phyloP scores from a whole-genome alignment of 371 early-diverging fungal species.

The Mucor piriformis region DNA sequence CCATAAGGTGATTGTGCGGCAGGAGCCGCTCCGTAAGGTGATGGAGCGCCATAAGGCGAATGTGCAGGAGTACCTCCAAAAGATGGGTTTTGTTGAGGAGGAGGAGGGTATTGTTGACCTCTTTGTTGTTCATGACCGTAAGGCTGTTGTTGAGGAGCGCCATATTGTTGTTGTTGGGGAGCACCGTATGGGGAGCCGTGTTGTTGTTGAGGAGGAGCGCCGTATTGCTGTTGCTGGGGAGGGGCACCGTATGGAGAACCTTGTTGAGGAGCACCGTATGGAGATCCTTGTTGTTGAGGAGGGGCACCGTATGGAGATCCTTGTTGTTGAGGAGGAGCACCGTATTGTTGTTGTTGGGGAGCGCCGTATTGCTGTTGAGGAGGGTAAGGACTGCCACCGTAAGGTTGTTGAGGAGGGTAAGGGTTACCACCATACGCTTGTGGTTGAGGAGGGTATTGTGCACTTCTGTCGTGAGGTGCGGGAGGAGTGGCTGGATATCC shows the following conservation, averaged over 20 bases:
- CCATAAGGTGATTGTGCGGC: conserved; percentile 6
- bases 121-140: background rate
- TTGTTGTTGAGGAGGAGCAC: conserved; percentile 7
- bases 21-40: conserved; percentile 3
- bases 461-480: background rate
- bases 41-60: conserved; percentile 1
- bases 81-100: conserved; percentile 8
- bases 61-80: conserved; percentile 6
- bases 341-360: conserved; percentile 1
- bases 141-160: conserved; percentile 10
- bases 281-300: conserved; percentile 12
- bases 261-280: conserved; percentile 2
- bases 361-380: conserved; percentile 13
- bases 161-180: conserved; percentile 3
- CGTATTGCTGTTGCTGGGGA: conserved; percentile 14
- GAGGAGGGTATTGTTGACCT: conserved; percentile 5
- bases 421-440: conserved; percentile 8
- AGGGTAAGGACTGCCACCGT: conserved; percentile 5
- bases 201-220: conserved; percentile 17
- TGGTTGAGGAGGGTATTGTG: conserved; percentile 12
- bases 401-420: conserved; percentile 5
- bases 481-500: conserved; percentile 12
- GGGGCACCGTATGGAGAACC: conserved; percentile 3
- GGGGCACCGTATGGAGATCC: conserved; percentile 9
- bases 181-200: conserved; percentile 1